Base-by-base conservation (phyloP, 164 flowering plant species). In the Hamamelis virginiana region DNA sequence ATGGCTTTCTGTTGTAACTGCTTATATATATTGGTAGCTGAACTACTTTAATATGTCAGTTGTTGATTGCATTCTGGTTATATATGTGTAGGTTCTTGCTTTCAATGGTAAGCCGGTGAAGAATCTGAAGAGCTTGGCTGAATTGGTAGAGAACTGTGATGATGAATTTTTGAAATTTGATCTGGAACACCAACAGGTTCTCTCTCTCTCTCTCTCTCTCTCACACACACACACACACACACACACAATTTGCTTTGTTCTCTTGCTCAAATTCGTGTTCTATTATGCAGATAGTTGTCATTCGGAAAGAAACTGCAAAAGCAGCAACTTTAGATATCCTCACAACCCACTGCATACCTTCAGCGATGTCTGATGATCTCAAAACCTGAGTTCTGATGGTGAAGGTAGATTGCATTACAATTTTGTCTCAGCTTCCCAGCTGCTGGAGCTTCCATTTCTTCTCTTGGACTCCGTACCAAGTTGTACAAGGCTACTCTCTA, bases 301-400 rank as follows among this genome's bases (percentile, higher is more conserved):
- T 95, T 28, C 78, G 83, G 62, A 87, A 92, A 25, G 73, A 85
- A 73, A 82, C 83, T 12, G 95, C 97, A 38, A 92, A 90, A 73
- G 96, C 87, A 51, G 98, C 97, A 23, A 91, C 97, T 50, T 69
- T 77, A 51, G 95, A 94, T 75, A 87, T 94, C 69, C 91, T 94
- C 44, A 66, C 83, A 9, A 94, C 89, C 2, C 95, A 94, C 55
- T 92, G 98, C 82, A 94, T 94, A 74, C 97, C 96, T 26, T 89
- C 96, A 13, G 93, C 96, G 55, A 89, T 91, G 88, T 92, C 98
- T 3, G 96, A 89, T 63, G 98, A 95, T 79, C 95, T 92, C 56
- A 88, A 85, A 81, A 55, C 78, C 22, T 91, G 81, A 88, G 33
- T 28, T 22, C 19, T n/a, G n/a, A 59, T 25, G 14, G 10, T 21